Evolutionary conservation across 257 asterid genomes (phyloP).

Genomic region (Scutellaria galericulata): DNA sequence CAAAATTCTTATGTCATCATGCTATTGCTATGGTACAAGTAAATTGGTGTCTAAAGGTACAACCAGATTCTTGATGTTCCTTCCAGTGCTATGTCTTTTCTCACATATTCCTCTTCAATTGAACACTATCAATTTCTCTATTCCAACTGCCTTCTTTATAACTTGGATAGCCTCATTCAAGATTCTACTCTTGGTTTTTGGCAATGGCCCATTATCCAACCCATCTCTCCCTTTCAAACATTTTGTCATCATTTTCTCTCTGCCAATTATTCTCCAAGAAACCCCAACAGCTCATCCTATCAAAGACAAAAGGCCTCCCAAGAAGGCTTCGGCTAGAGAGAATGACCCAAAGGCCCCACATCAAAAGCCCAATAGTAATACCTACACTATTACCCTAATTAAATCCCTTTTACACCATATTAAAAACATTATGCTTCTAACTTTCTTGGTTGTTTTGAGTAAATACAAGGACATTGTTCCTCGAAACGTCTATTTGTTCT

Average conservation of each 20-base stretch:
- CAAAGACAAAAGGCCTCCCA: neutral
- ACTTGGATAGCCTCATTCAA: slow-evolving; percentile 55
- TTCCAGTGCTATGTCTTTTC: slow-evolving; percentile 42
- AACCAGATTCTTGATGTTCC: slow-evolving; percentile 43
- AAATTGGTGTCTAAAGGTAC: slow-evolving; percentile 44
- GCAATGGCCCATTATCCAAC: slow-evolving; percentile 49
- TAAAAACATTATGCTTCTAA: slow-evolving; percentile 9
- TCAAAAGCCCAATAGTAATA: neutral
- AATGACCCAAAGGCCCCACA: neutral
- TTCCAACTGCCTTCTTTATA: slow-evolving; percentile 43
- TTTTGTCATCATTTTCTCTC: slow-evolving; percentile 37
- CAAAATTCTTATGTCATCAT: slow-evolving; percentile 29
- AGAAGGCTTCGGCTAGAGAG: neutral
- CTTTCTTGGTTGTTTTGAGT: slow-evolving; percentile 31
- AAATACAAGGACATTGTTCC: slow-evolving; percentile 29
- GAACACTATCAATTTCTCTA: slow-evolving; percentile 33
- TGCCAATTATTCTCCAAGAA: slow-evolving; percentile 41
- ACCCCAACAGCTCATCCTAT: neutral
- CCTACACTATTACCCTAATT: no score
- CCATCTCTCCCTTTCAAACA: slow-evolving; percentile 45
- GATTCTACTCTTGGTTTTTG: slow-evolving; percentile 52
- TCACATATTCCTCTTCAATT: slow-evolving; percentile 44
- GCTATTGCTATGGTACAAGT: slow-evolving; percentile 50
- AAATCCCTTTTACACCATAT: neutral
- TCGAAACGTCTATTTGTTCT: slow-evolving; percentile 8